Percentiles rank a stretch among this genome's conserved stretches.
phyloP scores from a whole-genome alignment of 2,329 filamentous ascomycete species.

The Diaporthe destruens region DNA sequence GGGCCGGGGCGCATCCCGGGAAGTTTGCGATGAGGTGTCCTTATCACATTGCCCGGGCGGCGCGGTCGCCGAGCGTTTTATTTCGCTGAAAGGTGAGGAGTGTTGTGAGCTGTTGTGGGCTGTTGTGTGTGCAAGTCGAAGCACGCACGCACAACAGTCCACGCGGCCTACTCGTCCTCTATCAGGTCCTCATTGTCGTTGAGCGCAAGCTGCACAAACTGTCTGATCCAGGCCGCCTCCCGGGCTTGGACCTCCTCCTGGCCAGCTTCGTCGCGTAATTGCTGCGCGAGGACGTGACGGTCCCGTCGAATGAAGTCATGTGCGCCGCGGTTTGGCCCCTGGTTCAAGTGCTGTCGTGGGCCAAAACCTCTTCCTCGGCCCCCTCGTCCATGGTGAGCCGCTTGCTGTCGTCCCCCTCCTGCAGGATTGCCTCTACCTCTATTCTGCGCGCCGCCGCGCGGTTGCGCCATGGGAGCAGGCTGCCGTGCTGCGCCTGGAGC shows the following conservation, averaged over 20 bases:
- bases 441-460: slow-evolving; percentile 44
- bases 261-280: slow-evolving; percentile 26
- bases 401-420: slow-evolving; percentile 40
- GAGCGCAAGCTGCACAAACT: slow-evolving; percentile 67
- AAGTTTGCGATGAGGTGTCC: slow-evolving; percentile 17
- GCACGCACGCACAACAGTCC: slow-evolving; percentile 11
- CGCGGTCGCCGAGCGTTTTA: neutral
- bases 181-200: slow-evolving; percentile 64
- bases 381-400: slow-evolving; percentile 38
- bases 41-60: neutral
- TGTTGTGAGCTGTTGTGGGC: neutral
- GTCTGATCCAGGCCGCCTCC: slow-evolving; percentile 65
- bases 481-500: slow-evolving; percentile 47
- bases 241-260: slow-evolving; percentile 56
- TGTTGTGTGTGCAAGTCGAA: neutral
- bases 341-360: slow-evolving; percentile 24
- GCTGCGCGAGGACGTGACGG: slow-evolving; percentile 23
- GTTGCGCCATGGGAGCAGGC: slow-evolving; percentile 45
- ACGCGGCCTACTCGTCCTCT: slow-evolving; percentile 54
- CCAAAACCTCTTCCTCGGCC: slow-evolving; percentile 47
- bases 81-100: slow-evolving; percentile 8
- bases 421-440: slow-evolving; percentile 42
- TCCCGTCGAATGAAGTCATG: slow-evolving; percentile 31
- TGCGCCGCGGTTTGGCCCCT: slow-evolving; percentile 11
- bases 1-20: slow-evolving; percentile 41